phyloP scores from a whole-genome alignment of 768 basidiomycete genomes.

The Russula virescens region DNA sequence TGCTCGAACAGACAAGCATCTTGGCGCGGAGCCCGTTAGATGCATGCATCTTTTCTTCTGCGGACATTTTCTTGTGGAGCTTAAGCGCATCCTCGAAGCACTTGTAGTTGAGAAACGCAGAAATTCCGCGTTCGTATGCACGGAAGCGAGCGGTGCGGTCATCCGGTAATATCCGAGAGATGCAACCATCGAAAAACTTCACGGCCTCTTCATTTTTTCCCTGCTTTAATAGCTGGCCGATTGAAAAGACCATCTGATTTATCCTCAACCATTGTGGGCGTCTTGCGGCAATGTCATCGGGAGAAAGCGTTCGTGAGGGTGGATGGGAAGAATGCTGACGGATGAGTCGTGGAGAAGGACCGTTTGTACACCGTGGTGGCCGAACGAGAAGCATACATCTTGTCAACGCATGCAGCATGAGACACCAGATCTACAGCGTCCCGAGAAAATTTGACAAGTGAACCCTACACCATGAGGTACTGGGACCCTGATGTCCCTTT shows the following conservation, averaged over 20 bases:
- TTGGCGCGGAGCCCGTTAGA: constrained; percentile 36
- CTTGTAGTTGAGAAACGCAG: constrained; percentile 37
- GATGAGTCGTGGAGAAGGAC: neutral
- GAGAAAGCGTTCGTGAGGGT: no score
- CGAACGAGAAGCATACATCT: neutral
- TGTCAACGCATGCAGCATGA: constrained; percentile 4
- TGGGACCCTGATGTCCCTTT: no score
- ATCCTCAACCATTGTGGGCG: neutral
- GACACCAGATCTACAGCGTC: neutral
- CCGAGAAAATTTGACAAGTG: neutral
- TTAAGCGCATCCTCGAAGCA: constrained; percentile 36
- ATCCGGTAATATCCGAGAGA: neutral
- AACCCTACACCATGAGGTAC: neutral
- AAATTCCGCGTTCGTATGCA: constrained; percentile 36
- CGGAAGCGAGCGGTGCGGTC: constrained; percentile 11
- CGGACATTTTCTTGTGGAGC: constrained; percentile 40
- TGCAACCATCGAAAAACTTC: neutral
- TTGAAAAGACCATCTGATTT: neutral
- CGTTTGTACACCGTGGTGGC: neutral
- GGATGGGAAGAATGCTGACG: neutral
- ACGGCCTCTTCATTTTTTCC: neutral
- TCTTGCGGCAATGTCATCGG: neutral
- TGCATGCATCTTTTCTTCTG: constrained; percentile 37
- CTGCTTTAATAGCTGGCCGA: neutral
- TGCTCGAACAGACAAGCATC: constrained; percentile 33